Base-by-base conservation (phyloP, 108 stramenopile genomes). In the Craspedostauros australis region DNA sequence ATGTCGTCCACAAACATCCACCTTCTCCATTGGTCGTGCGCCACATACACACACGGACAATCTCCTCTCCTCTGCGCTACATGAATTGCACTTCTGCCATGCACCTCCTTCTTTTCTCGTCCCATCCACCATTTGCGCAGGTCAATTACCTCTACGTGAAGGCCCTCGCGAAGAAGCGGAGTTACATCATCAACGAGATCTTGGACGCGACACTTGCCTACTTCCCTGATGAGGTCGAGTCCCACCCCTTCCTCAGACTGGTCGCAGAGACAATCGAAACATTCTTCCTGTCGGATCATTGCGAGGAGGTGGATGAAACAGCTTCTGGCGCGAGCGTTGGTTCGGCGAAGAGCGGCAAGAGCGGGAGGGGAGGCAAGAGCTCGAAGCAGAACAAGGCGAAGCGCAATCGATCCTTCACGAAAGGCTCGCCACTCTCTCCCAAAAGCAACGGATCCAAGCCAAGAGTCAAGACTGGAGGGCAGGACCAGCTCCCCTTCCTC, bases 101-200 rank as follows among this genome's bases (percentile, higher is more conserved):
- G 9, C 34, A 6, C 18, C 15, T 25, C 7, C 2, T 57, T 34
- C 12, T 34, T 59, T 0, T 7, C 8, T 16, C 32, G 9, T 43
- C 44, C 32, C 47, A 25, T 54, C 5, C 39, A 41, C 4, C n/a
- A n/a, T 18, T 33, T 29, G 4, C 15, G 15, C 14, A 71, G 70
- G 70, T 77, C 45, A 75, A 69, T 41, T 80, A 64, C 46, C 63
- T 47, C 22, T 75, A 75, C 43, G 73, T 80, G n/a, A 68, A 75
- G 27, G 39, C 33, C 18, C 27, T 75, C 4, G 65, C 78, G 21
- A 75, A 80, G 53, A 66, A 75, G 34, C 73, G 78, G 22, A 58
- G 28, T 26, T 45, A 52, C 1, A 49, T 69, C 20, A 48, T 80
- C 7, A 45, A 68, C 24, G 69, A 70, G 43, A 54, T 73, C 5